Conservation (phyloP, 2,329 filamentous ascomycete genomes). For the Fusarium succisae region DNA sequence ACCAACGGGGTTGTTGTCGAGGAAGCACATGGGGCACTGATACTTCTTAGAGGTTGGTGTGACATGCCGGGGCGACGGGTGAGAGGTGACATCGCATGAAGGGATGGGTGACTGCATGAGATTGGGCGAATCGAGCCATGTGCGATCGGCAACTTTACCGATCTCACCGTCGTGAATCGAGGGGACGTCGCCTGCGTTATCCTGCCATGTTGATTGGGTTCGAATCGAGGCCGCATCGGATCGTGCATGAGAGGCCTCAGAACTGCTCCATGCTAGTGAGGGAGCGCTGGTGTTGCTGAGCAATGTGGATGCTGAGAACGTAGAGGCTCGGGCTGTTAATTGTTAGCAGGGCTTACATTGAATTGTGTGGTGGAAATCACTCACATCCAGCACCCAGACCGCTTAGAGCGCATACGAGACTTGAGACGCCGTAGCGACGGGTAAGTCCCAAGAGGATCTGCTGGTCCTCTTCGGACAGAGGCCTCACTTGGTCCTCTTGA, state of each 20-base stretch:
- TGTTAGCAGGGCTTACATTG: slow-evolving; percentile 15
- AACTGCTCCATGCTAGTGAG: slow-evolving; percentile 54
- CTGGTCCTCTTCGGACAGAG: slow-evolving; percentile 52
- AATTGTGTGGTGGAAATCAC: slow-evolving; percentile 26
- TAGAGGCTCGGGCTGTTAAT: slow-evolving; percentile 51
- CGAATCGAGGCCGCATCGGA: slow-evolving; percentile 53
- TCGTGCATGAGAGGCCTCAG: slow-evolving; percentile 51
- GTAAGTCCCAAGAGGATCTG: slow-evolving; percentile 50
- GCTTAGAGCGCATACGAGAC: slow-evolving; percentile 50
- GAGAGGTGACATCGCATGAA: slow-evolving; percentile 46
- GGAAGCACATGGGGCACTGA: slow-evolving; percentile 57
- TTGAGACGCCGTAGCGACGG: slow-evolving; percentile 51
- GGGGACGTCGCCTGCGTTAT: slow-evolving; percentile 46
- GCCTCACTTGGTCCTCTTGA: slow-evolving; percentile 49
- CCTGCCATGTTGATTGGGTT: slow-evolving; percentile 52
- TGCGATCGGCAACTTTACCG: slow-evolving; percentile 47
- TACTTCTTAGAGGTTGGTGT: slow-evolving; percentile 54
- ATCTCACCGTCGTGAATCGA: slow-evolving; percentile 49
- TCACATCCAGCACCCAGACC: slow-evolving; percentile 51
- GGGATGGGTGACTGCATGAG: slow-evolving; percentile 49
- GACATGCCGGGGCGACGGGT: slow-evolving; percentile 50
- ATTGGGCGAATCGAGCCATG: slow-evolving; percentile 54
- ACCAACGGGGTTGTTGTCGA: slow-evolving; percentile 56
- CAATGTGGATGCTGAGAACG: slow-evolving; percentile 52
- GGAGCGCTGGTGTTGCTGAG: slow-evolving; percentile 54